A percentile compares a stretch with the other conserved stretches of the same genome.
phyloP scores from a whole-genome alignment of 345 rosid species.

The Populus nigra region DNA sequence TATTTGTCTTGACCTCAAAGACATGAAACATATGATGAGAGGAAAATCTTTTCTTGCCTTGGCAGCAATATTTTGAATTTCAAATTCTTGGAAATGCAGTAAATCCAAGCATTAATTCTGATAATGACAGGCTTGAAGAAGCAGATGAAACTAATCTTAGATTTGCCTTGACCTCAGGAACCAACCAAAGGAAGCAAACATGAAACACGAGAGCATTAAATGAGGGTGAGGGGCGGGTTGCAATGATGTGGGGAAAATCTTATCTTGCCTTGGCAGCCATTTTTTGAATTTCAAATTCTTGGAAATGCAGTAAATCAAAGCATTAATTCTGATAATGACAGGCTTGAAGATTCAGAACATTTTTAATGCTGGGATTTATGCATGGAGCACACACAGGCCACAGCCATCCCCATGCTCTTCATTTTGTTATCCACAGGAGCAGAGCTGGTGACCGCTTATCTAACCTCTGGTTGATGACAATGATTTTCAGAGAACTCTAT shows the following conservation, averaged over 20 bases:
- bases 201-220: constrained; percentile 3
- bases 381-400: too few relatives aligned
- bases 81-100: background rate
- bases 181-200: constrained; percentile 4
- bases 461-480: background rate
- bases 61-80: background rate
- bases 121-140: background rate
- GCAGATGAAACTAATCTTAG: constrained; percentile 1
- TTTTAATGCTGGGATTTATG: too few relatives aligned
- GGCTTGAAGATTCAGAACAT: constrained; percentile 5
- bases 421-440: background rate
- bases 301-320: background rate
- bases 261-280: background rate
- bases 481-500: background rate
- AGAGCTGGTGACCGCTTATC: background rate
- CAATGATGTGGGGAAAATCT: background rate
- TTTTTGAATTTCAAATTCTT: background rate
- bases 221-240: background rate
- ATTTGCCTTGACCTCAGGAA: constrained; percentile 19
- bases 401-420: background rate
- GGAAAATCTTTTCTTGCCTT: background rate
- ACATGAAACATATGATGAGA: background rate
- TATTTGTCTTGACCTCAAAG: constrained; percentile 17
- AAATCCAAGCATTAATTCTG: constrained; percentile 3
- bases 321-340: constrained; percentile 3